Percentiles rank a stretch among this genome's conserved stretches.
Conservation (phyloP, 1,284 basidiomycete genomes). For the Athelia sp. region DNA sequence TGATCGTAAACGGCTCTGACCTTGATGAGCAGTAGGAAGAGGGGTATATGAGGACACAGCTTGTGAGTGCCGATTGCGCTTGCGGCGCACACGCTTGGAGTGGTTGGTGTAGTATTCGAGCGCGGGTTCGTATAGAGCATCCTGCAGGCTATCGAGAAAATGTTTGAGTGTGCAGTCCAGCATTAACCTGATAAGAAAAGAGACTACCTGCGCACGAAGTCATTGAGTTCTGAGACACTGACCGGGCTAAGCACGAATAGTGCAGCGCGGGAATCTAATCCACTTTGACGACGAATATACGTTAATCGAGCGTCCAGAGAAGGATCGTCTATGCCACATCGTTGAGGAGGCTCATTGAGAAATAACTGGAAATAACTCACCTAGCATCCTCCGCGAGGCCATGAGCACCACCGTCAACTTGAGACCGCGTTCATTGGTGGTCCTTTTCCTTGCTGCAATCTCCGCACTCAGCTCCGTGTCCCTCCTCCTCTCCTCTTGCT, state of each 20-base stretch:
- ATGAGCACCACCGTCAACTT: slow-evolving; percentile 95
- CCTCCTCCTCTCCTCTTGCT: slow-evolving; percentile 61
- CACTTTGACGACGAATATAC: slow-evolving; percentile 81
- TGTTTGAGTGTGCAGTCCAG: neutral
- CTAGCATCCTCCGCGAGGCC: slow-evolving; percentile 79
- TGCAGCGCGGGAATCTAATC: slow-evolving; percentile 86
- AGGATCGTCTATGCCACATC: slow-evolving; percentile 63
- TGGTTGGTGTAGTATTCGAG: slow-evolving; percentile 92
- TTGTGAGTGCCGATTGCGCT: slow-evolving; percentile 75
- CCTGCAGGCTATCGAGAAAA: slow-evolving; percentile 60
- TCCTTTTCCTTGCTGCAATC: slow-evolving; percentile 75
- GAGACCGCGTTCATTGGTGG: slow-evolving; percentile 80
- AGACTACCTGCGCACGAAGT: slow-evolving; percentile 75
- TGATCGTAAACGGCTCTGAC: slow-evolving; percentile 60
- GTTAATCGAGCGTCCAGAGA: slow-evolving; percentile 80
- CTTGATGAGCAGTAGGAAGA: slow-evolving; percentile 34
- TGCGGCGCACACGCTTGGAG: slow-evolving; percentile 85
- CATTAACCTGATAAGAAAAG: slow-evolving; percentile 1
- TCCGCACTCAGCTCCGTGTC: slow-evolving; percentile 78
- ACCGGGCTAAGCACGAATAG: slow-evolving; percentile 95
- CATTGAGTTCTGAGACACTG: slow-evolving; percentile 70
- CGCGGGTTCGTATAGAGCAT: slow-evolving; percentile 83
- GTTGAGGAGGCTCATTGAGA: slow-evolving; percentile 1
- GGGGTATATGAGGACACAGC: slow-evolving; percentile 39
- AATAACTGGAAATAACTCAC: slow-evolving; percentile 34